Base-by-base conservation (phyloP, 2,329 filamentous ascomycete species). In the Eurotiales sp. region DNA sequence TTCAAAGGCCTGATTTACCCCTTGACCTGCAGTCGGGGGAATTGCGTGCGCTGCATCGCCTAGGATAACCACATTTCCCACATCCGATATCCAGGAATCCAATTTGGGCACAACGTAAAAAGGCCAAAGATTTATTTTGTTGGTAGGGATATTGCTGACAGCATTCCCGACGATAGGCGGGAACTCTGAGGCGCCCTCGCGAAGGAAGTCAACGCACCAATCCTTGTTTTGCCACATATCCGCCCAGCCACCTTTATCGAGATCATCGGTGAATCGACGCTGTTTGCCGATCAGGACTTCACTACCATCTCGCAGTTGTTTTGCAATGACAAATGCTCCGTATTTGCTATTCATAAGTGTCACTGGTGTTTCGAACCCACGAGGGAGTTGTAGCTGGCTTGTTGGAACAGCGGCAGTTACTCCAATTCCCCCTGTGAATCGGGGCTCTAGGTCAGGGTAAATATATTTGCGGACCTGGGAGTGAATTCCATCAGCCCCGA, bases 41-140 rank as follows among this genome's bases (percentile, higher is more conserved):
- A 79, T 79, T 0, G 81, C 82, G 60, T 86, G 83, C 0, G 83
- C 83, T 0, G 83, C 81, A 59, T 86, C 83, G 12, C 83, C 83
- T 12, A 53, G 17, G 11, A 53, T 49, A 14, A 45, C 51, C 25
- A 48, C 46, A 1, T 41, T 47, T 21, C 39, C 34, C 8, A 19
- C 44, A 6, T 15, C 12, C 4, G 49, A 47, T 5, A 47, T 39
- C 52, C 49, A 54, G 2, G 39, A 45, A 12, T 54, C 49, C 23
- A 54, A 25, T 15, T 52, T 54, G 1, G 52, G 52, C 11, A 54
- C 49, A 12, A 51, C 23, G 17, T 54, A 44, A 32, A 52, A 54
- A 5, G 49, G 49, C 52, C 49, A 54, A 15, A 54, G 37, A 22
- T 44, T 47, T 12, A 54, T 41, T 11, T 40, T 44, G 8, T 52